phyloP scores from a whole-genome alignment of 139 green algal species.

The Dunaliella primolecta region DNA sequence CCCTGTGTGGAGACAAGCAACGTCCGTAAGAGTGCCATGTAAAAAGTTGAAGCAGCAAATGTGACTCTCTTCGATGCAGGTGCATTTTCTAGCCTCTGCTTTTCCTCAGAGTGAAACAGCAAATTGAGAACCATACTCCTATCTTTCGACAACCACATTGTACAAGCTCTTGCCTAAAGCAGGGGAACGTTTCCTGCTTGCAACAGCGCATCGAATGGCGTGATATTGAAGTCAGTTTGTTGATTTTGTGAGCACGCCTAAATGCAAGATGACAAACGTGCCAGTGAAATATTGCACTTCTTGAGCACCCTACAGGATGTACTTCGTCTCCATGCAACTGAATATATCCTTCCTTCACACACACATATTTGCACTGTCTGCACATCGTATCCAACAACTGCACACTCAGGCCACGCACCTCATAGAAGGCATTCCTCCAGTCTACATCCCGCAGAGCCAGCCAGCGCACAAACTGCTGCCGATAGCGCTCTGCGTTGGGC shows the following conservation, averaged over 20 bases:
- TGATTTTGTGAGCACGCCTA: too few relatives aligned
- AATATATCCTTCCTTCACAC: too few relatives aligned
- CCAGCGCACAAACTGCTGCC: constrained; percentile 18
- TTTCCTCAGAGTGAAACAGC: neutral
- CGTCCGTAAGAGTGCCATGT: neutral
- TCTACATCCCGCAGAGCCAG: constrained; percentile 35
- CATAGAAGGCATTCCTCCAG: constrained; percentile 42
- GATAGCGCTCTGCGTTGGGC: constrained; percentile 6
- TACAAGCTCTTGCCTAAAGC: neutral
- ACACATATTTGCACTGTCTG: neutral
- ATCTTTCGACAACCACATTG: neutral
- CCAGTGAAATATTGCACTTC: too few relatives aligned
- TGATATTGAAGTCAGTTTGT: too few relatives aligned
- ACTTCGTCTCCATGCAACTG: too few relatives aligned
- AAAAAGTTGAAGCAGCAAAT: neutral
- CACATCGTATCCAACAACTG: too few relatives aligned
- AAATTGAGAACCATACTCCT: neutral
- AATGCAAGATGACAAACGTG: too few relatives aligned
- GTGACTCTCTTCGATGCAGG: too few relatives aligned
- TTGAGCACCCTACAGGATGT: too few relatives aligned
- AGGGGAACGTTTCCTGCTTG: neutral
- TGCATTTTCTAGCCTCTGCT: neutral
- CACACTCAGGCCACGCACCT: neutral
- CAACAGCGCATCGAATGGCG: too few relatives aligned
- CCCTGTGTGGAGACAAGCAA: neutral